Evolutionary conservation across 148 eudicot genomes (phyloP), one percentile per base, ranked within the genome.

Genomic region (Fagopyrum esculentum): DNA sequence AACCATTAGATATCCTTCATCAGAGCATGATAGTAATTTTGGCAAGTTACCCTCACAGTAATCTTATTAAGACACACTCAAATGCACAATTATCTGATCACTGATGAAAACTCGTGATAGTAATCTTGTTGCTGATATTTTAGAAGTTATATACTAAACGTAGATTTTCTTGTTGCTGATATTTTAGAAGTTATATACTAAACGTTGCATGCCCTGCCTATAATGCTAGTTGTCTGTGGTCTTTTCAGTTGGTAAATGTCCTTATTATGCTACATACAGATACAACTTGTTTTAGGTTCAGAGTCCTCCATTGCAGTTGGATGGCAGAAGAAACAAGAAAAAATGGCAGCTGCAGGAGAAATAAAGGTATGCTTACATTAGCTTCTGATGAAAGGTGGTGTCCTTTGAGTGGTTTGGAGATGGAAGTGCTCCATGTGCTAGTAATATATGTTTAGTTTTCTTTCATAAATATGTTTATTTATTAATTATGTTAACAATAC

Each of bases 251-350:
- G 70, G 40, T 45, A 55, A 55, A 2, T 74, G 22, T 78, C 46
- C 49, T 45, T 29, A 46, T 74, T 83, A 3, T 66, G n/a, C 6
- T 66, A 17, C 40, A 5, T 66, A 73, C 90, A 95, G 99, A 95
- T 95, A 79, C 91, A 90, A 75, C 85, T 95, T 74, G 78, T 77
- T 81, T 81, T 95, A 75, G 99, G 99, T 73, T 40, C 89, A 74
- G 99, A 95, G 72, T 86, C 97, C 76, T 85, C 89, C 71, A 75
- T 95, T 71, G 84, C 89, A 77, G 91, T 89, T 81, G 99, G 99
- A 78, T 95, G 99, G 99, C 93, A 88, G 78, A 95, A 84, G 82
- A 90, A 92, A 85, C 96, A 88, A 71, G 84, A 90, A 87, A 95
- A 86, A 59, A 82, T 78, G 84, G 82, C 92, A 73, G 97, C 90